Evolutionary conservation across 2,329 filamentous ascomycete species (phyloP), one percentile per base, ranked within the genome.

Genomic region (Sporothrix pallida): DNA sequence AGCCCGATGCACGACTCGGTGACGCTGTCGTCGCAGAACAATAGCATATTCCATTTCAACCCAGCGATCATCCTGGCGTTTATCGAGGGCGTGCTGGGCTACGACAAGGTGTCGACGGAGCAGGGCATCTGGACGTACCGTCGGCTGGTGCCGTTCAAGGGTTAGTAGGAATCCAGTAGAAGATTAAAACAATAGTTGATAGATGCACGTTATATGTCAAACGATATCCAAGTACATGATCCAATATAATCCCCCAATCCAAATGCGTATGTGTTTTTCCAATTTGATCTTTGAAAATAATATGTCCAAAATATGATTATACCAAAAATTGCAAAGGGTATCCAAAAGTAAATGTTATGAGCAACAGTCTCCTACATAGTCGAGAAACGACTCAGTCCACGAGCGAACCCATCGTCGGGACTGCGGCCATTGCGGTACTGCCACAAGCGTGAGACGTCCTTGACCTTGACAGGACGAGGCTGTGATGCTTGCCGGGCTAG

Each of bases 361-460:
- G 2, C 42, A 26, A 8, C 62, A 12, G 3, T 10, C n/a, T 10
- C n/a, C 7, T 72, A 74, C 48, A 69, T 48, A 15, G 72, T 72
- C 7, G 70, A n/a, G 12, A 67, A 44, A 1, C 71, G 74, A 20
- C 37, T 15, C 0, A 68, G 3, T 7, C 54, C 52, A 15, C 52
- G 60, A 3, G 54, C 31, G 26, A 44, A n/a, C 42, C 78, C 77
- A 56, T 86, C 84, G 5, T 82, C 78, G 0, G 89, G 89, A 56
- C 84, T 87, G 73, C 79, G 82, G 1, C 89, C 89, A 77, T 91
- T 90, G 70, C 88, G 83, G 78, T 91, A 91, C 75, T 85, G 82
- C 89, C 89, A 91, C 42, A 91, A 79, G 63, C 89, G 84, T 77
- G 88, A 90, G 63, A 91, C 80, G 71, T 91, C 86, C 80, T 86